Evolutionary conservation across 805 yeast species (phyloP).

Genomic region (Myxozyma neotropica): DNA sequence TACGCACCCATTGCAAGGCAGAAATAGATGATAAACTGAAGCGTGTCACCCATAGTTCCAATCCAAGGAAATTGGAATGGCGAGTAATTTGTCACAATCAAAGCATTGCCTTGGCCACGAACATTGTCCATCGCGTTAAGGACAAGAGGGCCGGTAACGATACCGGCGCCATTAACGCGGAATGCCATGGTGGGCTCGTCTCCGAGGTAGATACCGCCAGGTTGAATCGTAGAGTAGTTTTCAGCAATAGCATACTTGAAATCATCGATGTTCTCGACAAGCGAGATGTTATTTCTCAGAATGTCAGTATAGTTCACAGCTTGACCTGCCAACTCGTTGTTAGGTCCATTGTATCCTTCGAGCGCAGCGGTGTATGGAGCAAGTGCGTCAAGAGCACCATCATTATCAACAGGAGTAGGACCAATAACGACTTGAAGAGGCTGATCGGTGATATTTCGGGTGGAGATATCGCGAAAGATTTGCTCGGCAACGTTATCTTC

Average conservation of each 20-base stretch:
- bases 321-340: constrained; percentile 17
- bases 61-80: constrained; percentile 44
- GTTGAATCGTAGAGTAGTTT: constrained; percentile 37
- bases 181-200: constrained; percentile 39
- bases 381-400: constrained; percentile 25
- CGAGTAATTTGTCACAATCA: constrained; percentile 39
- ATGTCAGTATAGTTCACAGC: constrained; percentile 11
- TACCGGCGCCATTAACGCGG: constrained; percentile 36
- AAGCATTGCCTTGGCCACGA: constrained; percentile 38
- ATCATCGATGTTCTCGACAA: constrained; percentile 34
- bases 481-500: constrained; percentile 34
- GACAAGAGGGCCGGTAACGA: constrained; percentile 36
- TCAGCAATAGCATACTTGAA: constrained; percentile 34
- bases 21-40: constrained; percentile 43
- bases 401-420: constrained; percentile 31
- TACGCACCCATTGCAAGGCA: constrained; percentile 44
- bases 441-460: constrained; percentile 14
- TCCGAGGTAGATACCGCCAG: constrained; percentile 41
- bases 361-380: constrained; percentile 22
- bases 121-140: constrained; percentile 40
- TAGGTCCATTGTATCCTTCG: constrained; percentile 20
- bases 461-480: constrained; percentile 24
- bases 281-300: constrained; percentile 19
- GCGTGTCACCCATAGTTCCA: constrained; percentile 40
- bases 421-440: constrained; percentile 24